Percentiles rank a stretch among this genome's conserved stretches.
Evolutionary conservation across 495 filamentous ascomycete genomes (phyloP).

Genomic region (Talaromyces stipitatus): DNA sequence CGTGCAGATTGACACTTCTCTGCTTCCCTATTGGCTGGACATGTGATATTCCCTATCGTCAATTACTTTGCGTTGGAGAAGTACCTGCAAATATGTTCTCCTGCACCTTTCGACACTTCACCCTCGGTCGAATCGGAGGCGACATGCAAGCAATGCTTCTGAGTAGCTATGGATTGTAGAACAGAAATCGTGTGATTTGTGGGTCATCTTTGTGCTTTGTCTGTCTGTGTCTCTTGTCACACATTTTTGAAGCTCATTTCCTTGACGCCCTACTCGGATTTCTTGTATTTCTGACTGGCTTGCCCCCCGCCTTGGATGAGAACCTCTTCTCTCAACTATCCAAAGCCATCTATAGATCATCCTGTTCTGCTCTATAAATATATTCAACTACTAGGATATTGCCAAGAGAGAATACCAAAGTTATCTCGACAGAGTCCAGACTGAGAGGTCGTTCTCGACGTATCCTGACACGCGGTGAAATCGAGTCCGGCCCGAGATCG

Average conservation of each 20-base stretch:
- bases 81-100: not conserved
- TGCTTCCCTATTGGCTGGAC: not conserved
- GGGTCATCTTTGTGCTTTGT: not conserved
- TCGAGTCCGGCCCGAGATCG: not conserved
- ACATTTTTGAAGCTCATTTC: not conserved
- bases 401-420: not conserved
- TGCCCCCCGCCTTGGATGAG: not conserved
- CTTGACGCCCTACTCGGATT: not conserved
- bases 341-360: not conserved
- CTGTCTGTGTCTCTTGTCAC: not conserved
- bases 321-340: not conserved
- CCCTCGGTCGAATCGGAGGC: not conserved
- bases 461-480: not conserved
- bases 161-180: not conserved
- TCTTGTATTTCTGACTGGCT: constrained; percentile 1
- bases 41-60: not conserved
- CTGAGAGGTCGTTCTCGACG: not conserved
- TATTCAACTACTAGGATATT: not conserved
- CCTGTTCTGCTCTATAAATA: not conserved
- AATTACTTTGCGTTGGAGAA: not conserved
- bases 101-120: not conserved
- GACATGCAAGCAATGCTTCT: not conserved
- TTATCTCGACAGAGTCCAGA: not conserved
- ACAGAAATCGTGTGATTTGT: not conserved
- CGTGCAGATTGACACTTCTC: not conserved